phyloP scores from a whole-genome alignment of 768 basidiomycete genomes.

The Mycena kentingensis region DNA sequence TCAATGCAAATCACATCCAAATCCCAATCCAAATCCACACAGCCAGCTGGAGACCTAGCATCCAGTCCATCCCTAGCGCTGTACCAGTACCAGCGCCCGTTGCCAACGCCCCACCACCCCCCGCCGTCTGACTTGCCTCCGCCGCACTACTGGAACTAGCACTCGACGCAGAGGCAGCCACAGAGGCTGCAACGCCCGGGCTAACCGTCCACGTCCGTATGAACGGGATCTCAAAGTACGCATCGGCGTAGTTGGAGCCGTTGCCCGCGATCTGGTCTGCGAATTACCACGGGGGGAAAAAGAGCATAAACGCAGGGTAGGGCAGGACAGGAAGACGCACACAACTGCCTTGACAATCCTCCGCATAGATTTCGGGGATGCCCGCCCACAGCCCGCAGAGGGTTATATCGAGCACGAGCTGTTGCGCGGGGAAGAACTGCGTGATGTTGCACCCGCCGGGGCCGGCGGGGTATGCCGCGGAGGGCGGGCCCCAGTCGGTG shows the following conservation, averaged over 20 bases:
- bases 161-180: no score
- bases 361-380: conserved; percentile 40
- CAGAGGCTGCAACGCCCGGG: no score
- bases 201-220: no score
- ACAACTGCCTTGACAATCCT: conserved; percentile 49
- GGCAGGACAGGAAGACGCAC: conserved; percentile 35
- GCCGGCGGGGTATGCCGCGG: conserved; percentile 41
- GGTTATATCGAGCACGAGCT: conserved; percentile 54
- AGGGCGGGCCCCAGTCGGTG: conserved; percentile 47
- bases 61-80: no score
- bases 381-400: conserved; percentile 62
- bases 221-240: conserved; percentile 64
- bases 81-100: no score
- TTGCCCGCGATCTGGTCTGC: conserved; percentile 54
- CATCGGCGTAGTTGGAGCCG: conserved; percentile 54
- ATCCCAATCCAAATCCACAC: no score
- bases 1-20: no score
- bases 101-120: no score
- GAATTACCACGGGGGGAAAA: conserved; percentile 43
- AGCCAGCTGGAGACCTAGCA: no score
- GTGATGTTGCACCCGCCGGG: conserved; percentile 43
- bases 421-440: conserved; percentile 48
- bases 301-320: no score
- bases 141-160: no score
- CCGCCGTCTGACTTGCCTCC: no score